A percentile compares a stretch with the other conserved stretches of the same genome.
These are phyloP conservation scores for Fusarium burgessii DNA, from an alignment of 2,329 filamentous ascomycete species.

Conservation along the genomic window DNA sequence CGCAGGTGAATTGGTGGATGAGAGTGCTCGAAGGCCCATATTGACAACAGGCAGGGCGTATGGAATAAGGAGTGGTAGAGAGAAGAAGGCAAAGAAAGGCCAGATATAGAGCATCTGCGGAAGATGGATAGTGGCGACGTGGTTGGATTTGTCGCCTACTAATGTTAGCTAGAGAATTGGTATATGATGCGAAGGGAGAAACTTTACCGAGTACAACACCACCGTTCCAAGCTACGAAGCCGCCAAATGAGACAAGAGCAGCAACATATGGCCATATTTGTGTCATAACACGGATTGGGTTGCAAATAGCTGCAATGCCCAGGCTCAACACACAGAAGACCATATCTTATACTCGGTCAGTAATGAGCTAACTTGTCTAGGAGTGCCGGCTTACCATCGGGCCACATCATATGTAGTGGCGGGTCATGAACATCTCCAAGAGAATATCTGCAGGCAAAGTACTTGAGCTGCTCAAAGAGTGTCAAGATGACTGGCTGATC, in stretches of 20 bases:
- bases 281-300: conserved; percentile 59
- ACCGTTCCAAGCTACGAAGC: conserved; percentile 87
- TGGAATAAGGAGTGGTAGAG: conserved; percentile 78
- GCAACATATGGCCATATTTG: conserved; percentile 70
- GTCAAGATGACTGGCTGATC: conserved; percentile 50
- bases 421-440: conserved; percentile 68
- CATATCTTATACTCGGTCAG: conserved; percentile 59
- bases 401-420: conserved; percentile 58
- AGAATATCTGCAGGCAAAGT: conserved; percentile 59
- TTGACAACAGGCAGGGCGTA: conserved; percentile 55
- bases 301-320: conserved; percentile 65
- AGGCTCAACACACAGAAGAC: conserved; percentile 73
- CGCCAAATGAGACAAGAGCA: conserved; percentile 74
- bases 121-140: conserved; percentile 88
- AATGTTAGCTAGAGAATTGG: conserved; percentile 41
- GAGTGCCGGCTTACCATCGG: conserved; percentile 59
- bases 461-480: conserved; percentile 51
- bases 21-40: conserved; percentile 2
- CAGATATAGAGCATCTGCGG: conserved; percentile 96
- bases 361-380: background rate
- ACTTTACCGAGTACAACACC: conserved; percentile 85
- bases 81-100: conserved; percentile 92
- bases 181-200: background rate
- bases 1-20: background rate
- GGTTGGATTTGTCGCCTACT: conserved; percentile 91